Conservation (phyloP, 75 land plant genomes). For the Ceratopteris richardii region DNA sequence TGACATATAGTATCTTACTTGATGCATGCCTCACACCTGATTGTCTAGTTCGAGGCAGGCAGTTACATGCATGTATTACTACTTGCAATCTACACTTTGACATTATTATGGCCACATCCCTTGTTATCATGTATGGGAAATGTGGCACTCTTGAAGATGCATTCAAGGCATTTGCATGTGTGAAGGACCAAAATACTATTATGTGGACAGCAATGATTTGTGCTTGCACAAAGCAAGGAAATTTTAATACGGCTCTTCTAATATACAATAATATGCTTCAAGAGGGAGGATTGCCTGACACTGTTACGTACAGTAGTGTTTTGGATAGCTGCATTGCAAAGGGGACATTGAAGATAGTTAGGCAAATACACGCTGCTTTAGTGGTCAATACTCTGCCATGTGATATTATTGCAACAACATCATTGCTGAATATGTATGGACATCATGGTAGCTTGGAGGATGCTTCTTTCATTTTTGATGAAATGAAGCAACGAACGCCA, state of each 20-base stretch:
- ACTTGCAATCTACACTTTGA: neutral
- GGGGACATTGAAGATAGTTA: conserved; percentile 24
- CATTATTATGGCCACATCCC: conserved; percentile 6
- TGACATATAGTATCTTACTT: conserved; percentile 10
- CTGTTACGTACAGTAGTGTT: conserved; percentile 24
- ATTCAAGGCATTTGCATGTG: neutral
- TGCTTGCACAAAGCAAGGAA: conserved; percentile 13
- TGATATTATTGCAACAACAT: conserved; percentile 5
- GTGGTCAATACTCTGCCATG: neutral
- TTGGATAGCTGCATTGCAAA: conserved; percentile 28
- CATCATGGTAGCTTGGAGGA: conserved; percentile 20
- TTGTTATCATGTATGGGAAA: conserved; percentile 15
- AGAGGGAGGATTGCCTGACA: conserved; percentile 17
- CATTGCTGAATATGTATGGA: conserved; percentile 29
- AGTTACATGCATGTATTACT: neutral
- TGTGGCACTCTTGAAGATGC: conserved; percentile 22
- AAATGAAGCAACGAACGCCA: conserved; percentile 9
- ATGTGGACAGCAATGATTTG: conserved; percentile 44
- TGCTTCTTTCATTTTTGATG: conserved; percentile 15
- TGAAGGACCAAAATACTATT: conserved; percentile 11
- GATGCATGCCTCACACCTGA: conserved; percentile 4
- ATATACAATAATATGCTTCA: conserved; percentile 17
- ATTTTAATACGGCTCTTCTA: conserved; percentile 18
- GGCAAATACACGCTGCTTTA: conserved; percentile 16
- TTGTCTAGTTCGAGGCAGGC: conserved; percentile 1